phyloP scores from a whole-genome alignment of 768 basidiomycete genomes.

The Xerocomus brunneocitrinus region DNA sequence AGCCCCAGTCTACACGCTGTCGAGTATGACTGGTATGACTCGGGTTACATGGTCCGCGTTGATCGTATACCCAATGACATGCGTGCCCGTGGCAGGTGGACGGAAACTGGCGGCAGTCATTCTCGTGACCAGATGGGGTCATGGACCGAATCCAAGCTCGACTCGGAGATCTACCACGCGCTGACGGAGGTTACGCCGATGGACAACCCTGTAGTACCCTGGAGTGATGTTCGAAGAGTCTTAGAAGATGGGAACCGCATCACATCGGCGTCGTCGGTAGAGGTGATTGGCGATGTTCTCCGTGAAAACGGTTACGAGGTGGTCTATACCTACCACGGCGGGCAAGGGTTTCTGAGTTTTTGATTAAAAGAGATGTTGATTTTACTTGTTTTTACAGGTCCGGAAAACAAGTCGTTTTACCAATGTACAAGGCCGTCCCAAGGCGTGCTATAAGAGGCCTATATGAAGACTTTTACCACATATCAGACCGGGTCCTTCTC shows the following conservation, averaged over 20 bases:
- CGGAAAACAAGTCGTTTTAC: slow-evolving; percentile 36
- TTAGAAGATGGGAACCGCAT: slow-evolving; percentile 20
- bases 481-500: too few species aligned
- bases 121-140: slow-evolving; percentile 16
- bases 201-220: slow-evolving; percentile 19
- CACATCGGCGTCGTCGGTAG: slow-evolving; percentile 19
- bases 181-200: slow-evolving; percentile 11
- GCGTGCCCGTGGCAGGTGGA: slow-evolving; percentile 32
- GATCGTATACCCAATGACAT: slow-evolving; percentile 32
- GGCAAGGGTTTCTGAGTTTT: slow-evolving; percentile 28
- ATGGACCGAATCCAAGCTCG: slow-evolving; percentile 11
- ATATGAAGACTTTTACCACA: slow-evolving; percentile 33
- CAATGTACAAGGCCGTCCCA: slow-evolving; percentile 32
- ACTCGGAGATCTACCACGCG: slow-evolving; percentile 17
- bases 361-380: not conserved
- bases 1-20: slow-evolving; percentile 30
- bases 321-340: slow-evolving; percentile 38
- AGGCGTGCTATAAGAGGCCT: slow-evolving; percentile 34
- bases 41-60: slow-evolving; percentile 30
- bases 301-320: slow-evolving; percentile 37
- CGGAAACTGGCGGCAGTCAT: slow-evolving; percentile 5
- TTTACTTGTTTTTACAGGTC: slow-evolving; percentile 18
- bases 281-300: slow-evolving; percentile 31
- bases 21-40: slow-evolving; percentile 38
- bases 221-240: slow-evolving; percentile 19